phyloP scores from a whole-genome alignment of 2,329 filamentous ascomycete genomes.

The Aurifilum marmelostoma region DNA sequence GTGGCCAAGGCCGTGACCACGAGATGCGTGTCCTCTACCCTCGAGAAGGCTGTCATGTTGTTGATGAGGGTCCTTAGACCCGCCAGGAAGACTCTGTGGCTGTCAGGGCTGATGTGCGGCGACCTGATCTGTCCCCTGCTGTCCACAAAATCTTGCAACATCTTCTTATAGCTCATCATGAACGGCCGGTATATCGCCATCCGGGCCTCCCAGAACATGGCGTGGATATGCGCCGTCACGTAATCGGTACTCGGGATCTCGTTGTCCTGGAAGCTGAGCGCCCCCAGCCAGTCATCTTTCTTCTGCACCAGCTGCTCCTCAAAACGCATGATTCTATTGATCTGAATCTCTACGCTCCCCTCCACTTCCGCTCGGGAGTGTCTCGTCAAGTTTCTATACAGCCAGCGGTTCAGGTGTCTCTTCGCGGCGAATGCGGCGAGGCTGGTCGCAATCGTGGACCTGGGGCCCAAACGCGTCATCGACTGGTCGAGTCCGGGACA shows the following conservation, averaged over 20 bases:
- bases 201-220: neutral
- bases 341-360: neutral
- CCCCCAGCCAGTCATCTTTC: neutral
- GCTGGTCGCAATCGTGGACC: neutral
- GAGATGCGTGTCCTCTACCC: too few relatives aligned
- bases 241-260: neutral
- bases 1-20: too few relatives aligned
- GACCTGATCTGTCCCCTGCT: neutral
- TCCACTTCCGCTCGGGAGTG: neutral
- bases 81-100: neutral
- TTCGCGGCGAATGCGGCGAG: neutral
- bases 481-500: neutral
- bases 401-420: neutral
- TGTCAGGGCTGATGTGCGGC: neutral
- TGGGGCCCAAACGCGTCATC: neutral
- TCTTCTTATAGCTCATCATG: neutral
- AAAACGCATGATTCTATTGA: neutral
- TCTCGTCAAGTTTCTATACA: neutral
- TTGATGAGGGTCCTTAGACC: neutral
- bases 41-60: neutral
- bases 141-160: neutral
- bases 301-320: neutral
- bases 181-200: neutral
- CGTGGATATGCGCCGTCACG: neutral
- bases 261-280: neutral